Base-by-base conservation (phyloP, 495 filamentous ascomycete species). In the Parathielavia appendiculata region DNA sequence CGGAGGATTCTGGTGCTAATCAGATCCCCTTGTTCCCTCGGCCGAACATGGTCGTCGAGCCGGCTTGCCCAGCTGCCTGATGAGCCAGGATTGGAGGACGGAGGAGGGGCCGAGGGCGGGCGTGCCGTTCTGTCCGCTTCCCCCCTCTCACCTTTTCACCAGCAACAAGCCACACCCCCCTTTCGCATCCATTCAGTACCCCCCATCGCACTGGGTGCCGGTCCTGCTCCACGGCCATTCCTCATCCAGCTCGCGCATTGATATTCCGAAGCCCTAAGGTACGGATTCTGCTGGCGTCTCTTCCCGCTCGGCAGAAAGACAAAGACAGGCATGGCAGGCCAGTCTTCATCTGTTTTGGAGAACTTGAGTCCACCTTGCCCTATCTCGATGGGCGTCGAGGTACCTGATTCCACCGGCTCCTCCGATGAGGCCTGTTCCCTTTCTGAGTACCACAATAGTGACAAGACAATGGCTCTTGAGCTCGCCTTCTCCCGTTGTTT, bases 1-100 rank as follows among this genome's bases (percentile, higher is more conserved):
- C 73, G 73, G 73, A 76, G 71, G 71, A 72, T 78, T 76, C 68
- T 72, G 66, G 66, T 67, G 67, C 73, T 73, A 71, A 77, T 76
- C 73, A 75, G 69, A 69, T 63, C 66, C 61, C 63, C 65, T 56
- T 66, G 68, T 60, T 64, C 46, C 49, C 52, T 62, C 58, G 50
- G 62, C 62, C 58, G 51, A 64, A 43, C 69, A 63, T 61, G 62
- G 54, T 54, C 26, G 46, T 51, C 34, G 44, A 60, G 13, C 66
- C 56, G 61, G 66, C 60, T 2, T 30, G 56, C 62, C 51, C 57
- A 63, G 58, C 50, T 62, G 58, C 59, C 57, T 63, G 60, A 30
- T 30, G 26, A 58, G 41, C 60, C 59, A 67, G 66, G 64, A 69
- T 67, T 67, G 59, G 45, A 30, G 26, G 63, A 57, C 30, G 63